Evolutionary conservation across 805 yeast genomes (phyloP), one percentile per base, ranked within the genome.

Genomic region (Nakazawaea molendinolei): DNA sequence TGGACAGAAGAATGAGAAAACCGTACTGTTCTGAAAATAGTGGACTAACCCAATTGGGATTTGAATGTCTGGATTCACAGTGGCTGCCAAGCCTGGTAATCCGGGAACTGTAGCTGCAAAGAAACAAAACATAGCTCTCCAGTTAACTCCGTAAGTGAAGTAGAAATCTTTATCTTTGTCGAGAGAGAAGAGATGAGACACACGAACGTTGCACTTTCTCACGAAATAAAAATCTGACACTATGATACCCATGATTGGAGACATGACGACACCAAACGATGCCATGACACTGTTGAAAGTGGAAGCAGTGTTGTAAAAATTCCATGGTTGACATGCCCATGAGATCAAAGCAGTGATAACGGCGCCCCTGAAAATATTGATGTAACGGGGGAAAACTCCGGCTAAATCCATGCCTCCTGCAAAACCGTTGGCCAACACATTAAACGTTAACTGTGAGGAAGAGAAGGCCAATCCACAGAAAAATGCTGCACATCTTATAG

Each of bases 341-440:
- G 65, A 52, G 20, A 58, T 44, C 33, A 49, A 36, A 20, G 52
- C 55, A 14, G 61, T 63, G 36, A 69, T 47, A 48, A 58, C 54
- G 19, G 73, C 68, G n/a, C 78, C 79, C 26, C 74, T 52, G 28
- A 55, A 51, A 32, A 69, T 55, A 44, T 63, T 62, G 44, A 69
- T 50, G 42, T 60, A 68, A 36, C 56, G 52, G n/a, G 74, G 74
- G 33, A 61, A 55, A 40, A 71, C 43, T 38, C 69, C 75, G 17
- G 71, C 63, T 44, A 71, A 44, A 42, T 70, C 76, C 56, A 69
- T 71, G 10, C 73, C 75, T 8, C 70, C 71, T 27, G 70, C 58
- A 28, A 66, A 55, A 29, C 65, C 66, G 33, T 61, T 56, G 28
- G 60, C 59, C 18, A 63, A 51, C 16, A 64, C 56, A 34, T 63